A percentile compares a stretch with the other conserved stretches of the same genome.
Evolutionary conservation across 306 rosid species (phyloP).

Genomic region (Castanospermum australe): DNA sequence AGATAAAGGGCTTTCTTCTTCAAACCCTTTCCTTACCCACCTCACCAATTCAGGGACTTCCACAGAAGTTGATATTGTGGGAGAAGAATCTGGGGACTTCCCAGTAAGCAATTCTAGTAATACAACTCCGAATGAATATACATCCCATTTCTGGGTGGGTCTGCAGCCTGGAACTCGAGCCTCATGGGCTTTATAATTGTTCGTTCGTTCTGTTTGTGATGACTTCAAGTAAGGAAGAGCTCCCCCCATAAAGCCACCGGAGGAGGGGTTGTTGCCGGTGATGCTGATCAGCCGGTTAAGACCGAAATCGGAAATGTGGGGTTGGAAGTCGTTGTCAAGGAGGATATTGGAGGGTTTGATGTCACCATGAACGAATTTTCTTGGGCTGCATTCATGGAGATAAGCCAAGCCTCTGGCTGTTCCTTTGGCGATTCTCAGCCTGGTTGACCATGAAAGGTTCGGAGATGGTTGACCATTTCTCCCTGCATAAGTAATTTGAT

Average conservation of each 20-base stretch:
- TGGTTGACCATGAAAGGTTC: slow-evolving; percentile 76
- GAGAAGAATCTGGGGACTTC: slow-evolving; percentile 88
- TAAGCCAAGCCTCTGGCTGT: slow-evolving; percentile 92
- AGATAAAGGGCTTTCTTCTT: slow-evolving; percentile 84
- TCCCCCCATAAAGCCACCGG: slow-evolving; percentile 90
- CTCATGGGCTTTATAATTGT: slow-evolving; percentile 88
- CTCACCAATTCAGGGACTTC: slow-evolving; percentile 86
- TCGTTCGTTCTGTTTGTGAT: slow-evolving; percentile 62
- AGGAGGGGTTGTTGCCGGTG: slow-evolving; percentile 89
- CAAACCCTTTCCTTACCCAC: slow-evolving; percentile 91
- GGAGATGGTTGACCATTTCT: slow-evolving; percentile 76
- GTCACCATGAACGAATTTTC: slow-evolving; percentile 95
- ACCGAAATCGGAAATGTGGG: slow-evolving; percentile 88
- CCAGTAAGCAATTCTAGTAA: slow-evolving; percentile 90
- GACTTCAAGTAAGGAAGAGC: slow-evolving; percentile 82
- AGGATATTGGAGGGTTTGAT: slow-evolving; percentile 94
- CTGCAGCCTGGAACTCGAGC: slow-evolving; percentile 64
- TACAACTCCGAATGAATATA: slow-evolving; percentile 86
- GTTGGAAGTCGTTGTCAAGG: slow-evolving; percentile 72
- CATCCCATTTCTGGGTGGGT: slow-evolving; percentile 93
- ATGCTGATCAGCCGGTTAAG: slow-evolving; percentile 76
- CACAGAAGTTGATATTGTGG: slow-evolving; percentile 74
- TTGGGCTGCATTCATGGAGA: slow-evolving; percentile 97
- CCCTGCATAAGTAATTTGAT: slow-evolving; percentile 43
- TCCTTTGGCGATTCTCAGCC: slow-evolving; percentile 78